Evolutionary conservation across 805 yeast species (phyloP), one percentile per base, ranked within the genome.

Genomic region (Yueomyces sp.): DNA sequence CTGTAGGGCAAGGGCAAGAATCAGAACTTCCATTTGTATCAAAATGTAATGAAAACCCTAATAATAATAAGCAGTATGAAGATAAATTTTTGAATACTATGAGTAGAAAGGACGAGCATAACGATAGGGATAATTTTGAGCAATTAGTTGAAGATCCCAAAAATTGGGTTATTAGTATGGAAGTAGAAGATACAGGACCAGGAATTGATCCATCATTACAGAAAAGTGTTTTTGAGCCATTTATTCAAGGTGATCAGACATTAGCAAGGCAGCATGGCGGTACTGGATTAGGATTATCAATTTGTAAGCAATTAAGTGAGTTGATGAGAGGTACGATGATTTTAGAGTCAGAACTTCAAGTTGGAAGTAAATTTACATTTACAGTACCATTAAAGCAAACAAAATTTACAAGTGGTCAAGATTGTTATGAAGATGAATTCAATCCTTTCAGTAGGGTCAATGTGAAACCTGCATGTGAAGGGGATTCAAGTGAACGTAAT

Each of bases 181-280:
- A 77, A 46, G 96, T 90, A 7, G 71, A 70, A 37, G 98, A 90
- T 59, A 85, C 94, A 0, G 97, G 98, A 3, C 87, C 96, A 0
- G 98, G 98, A 46, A 88, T 90, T 43, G 94, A 86, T 37, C 77
- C 80, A 7, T 77, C 81, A 2, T 62, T 87, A 44, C 96, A 85
- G 55, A 78, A 78, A 40, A 77, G 81, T 48, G 94, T 90, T 1
- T 90, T 90, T 61, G 96, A 92, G 55, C 96, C 97, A 1, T 90
- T 90, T 67, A 87, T 88, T 27, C 98, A 90, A 64, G 98, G 97
- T 44, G 97, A 90, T 57, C 95, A 87, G 60, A 86, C 96, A 0
- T 69, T 86, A 29, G 83, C 95, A 4, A 72, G 95, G 56, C 85
- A 88, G 45, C 81, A 83, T 56, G 96, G 97, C 45, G 98, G 98